Evolutionary conservation across 2,329 filamentous ascomycete species (phyloP), one percentile per base, ranked within the genome.

Genomic region (Mycosphaerella arachidis): DNA sequence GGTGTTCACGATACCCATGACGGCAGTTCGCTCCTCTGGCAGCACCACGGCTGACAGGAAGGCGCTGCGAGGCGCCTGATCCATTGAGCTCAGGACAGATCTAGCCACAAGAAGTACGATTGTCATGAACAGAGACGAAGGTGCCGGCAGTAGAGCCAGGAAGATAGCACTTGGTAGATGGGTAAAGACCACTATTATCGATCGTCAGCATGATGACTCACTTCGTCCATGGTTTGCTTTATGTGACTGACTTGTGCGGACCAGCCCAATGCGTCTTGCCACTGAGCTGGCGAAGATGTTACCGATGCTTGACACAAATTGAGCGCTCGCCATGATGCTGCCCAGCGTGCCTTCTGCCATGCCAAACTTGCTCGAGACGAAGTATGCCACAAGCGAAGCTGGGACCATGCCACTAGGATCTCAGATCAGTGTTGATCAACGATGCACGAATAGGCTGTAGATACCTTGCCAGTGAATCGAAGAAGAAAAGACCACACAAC

Each of bases 1-100:
- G 0, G 88, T 83, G 63, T 90, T 90, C 3, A 89, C 79, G 0
- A 86, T 76, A 0, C 88, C 89, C 83, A 91, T 86, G 10, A 90
- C 83, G 0, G 86, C 86, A 0, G 88, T 91, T 1, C 89, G 81
- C 72, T 91, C 88, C 2, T 79, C 76, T 0, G 87, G 81, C 9
- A 83, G 80, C 3, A 91, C 79, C 0, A 86, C 82, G 1, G 85
- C 83, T 0, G 88, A 84, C 1, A 91, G 73, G 70, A 91, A 91
- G 0, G 88, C 88, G 3, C 84, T 81, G 8, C 88, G 82, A 0
- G 89, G 89, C 0, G 86, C 88, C 24, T 83, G 81, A 66, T 91
- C 88, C 88, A 91, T 91, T 53, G 79, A 85, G 57, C 84, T 81
- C 0, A 83, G 82, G 61, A 82, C 84, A 0, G 86, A 79, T 7